A percentile compares a stretch with the other conserved stretches of the same genome.
phyloP scores from a whole-genome alignment of 176 grass and related monocot species.

The Raddia guianensis region DNA sequence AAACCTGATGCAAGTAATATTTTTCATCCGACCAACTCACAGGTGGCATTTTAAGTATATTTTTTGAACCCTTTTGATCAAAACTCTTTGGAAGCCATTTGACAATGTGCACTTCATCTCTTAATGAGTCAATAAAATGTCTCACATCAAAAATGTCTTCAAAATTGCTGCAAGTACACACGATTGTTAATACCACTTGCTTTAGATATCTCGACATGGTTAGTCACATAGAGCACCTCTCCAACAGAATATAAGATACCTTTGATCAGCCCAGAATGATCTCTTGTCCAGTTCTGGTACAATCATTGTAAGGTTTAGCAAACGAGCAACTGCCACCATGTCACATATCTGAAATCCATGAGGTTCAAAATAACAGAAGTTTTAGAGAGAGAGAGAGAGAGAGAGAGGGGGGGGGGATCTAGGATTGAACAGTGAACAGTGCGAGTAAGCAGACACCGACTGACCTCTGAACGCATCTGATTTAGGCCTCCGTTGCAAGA shows the following conservation, averaged over 20 bases:
- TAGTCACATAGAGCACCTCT: conserved; percentile 5
- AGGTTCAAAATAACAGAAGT: background rate
- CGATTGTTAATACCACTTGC: background rate
- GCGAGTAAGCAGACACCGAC: conserved; percentile 24
- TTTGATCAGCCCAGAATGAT: conserved; percentile 96
- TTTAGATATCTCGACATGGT: conserved; percentile 28
- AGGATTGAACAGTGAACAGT: conserved; percentile 10
- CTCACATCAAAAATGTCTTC: conserved; percentile 90
- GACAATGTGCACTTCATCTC: conserved; percentile 78
- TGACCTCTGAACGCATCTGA: conserved; percentile 95
- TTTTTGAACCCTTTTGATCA: conserved; percentile 33
- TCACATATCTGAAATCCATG: conserved; percentile 78
- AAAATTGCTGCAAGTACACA: conserved; percentile 67
- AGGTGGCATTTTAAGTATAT: conserved; percentile 66
- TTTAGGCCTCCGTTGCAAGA: conserved; percentile 98
- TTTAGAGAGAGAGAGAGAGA: background rate
- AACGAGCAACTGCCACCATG: conserved; percentile 82
- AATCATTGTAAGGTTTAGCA: conserved; percentile 90
- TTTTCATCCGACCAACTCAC: conserved; percentile 98
- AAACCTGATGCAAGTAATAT: conserved; percentile 95
- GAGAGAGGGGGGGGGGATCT: background rate
- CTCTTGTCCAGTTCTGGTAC: conserved; percentile 89
- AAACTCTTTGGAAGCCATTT: conserved; percentile 75
- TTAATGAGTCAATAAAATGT: conserved; percentile 85
- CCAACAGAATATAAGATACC: conserved; percentile 52